Evolutionary conservation across 1,139 yeast genomes (phyloP), one percentile per base, ranked within the genome.

Genomic region (Candida sp.): DNA sequence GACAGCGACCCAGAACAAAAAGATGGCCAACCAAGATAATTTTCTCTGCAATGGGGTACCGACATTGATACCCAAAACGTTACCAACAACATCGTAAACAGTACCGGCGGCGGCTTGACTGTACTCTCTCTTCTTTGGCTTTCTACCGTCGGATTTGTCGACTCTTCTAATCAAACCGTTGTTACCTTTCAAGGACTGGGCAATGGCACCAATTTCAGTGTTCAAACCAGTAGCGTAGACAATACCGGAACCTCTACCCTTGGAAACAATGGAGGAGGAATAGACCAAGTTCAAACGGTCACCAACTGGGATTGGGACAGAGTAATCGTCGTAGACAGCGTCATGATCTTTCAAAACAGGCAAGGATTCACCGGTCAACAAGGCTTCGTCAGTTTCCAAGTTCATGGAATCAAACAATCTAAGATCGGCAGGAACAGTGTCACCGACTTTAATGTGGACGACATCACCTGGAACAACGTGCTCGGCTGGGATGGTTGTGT

Each of bases 171-270:
- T 53, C 25, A 56, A 27, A 12, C 54, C 54, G 17, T 42, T 44
- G 42, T 47, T 44, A 34, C 49, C 74, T 52, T 79, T 73, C 54
- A 88, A 76, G n/a, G 92, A 85, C 50, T 75, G 73, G 2, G 96
- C 96, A 66, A 89, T 89, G 58, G 80, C 78, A 52, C 96, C 96
- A 56, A 89, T 88, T 70, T 88, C 93, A 1, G 96, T 88, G 49
- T 76, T 60, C 65, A 88, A 75, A 17, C 92, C 96, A 27, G 93
- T 88, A 17, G 83, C 73, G 38, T 83, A 77, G 7, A 74, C 90
- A 55, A 88, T 79, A 56, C 92, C 94, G 6, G 78, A 72, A 28
- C 89, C 94, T 63, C 96, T 80, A 54, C 96, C 96, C 62, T 88
- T 88, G 5, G 92, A 74, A 40, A 88, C 93, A 22, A 85, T 75